Evolutionary conservation across 805 yeast species (phyloP).

Genomic region (Candida ficus): DNA sequence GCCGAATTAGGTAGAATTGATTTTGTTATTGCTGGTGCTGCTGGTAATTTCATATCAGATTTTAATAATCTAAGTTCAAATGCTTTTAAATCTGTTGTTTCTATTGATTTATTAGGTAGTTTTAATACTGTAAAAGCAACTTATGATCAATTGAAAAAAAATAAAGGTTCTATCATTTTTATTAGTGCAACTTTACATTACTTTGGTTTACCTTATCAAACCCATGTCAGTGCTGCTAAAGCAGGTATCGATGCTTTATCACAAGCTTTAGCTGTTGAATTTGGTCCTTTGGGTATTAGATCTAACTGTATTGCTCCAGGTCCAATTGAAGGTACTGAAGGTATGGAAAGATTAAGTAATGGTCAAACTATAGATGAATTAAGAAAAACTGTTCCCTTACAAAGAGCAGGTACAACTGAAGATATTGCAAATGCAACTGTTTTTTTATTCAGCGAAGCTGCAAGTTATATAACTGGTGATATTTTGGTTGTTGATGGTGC

Average conservation of each 20-base stretch:
- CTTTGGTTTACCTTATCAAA: constrained; percentile 82
- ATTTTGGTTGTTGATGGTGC: constrained; percentile 86
- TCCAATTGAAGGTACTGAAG: constrained; percentile 83
- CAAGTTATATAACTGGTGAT: constrained; percentile 71
- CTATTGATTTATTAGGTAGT: constrained; percentile 84
- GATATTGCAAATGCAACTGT: constrained; percentile 91
- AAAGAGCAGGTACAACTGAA: constrained; percentile 58
- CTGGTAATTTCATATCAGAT: constrained; percentile 86
- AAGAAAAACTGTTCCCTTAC: constrained; percentile 45
- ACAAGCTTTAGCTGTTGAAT: constrained; percentile 80
- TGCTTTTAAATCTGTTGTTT: constrained; percentile 84
- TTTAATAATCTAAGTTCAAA: constrained; percentile 73
- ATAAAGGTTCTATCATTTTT: constrained; percentile 69
- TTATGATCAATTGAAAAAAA: constrained; percentile 54
- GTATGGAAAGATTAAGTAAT: constrained; percentile 57
- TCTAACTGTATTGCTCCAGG: constrained; percentile 91
- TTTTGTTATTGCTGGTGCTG: constrained; percentile 91
- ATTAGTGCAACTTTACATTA: constrained; percentile 89
- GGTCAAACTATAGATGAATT: constrained; percentile 37
- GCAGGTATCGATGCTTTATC: constrained; percentile 91
- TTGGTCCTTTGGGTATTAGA: constrained; percentile 85
- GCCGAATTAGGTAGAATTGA: constrained; percentile 71
- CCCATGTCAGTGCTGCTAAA: constrained; percentile 92
- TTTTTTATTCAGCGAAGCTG: constrained; percentile 79
- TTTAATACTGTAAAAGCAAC: constrained; percentile 87